Percentiles rank a stretch among this genome's conserved stretches.
Conservation (phyloP, 192 early-diverging fungal species). For the Fimicolochytrium jonesii region DNA sequence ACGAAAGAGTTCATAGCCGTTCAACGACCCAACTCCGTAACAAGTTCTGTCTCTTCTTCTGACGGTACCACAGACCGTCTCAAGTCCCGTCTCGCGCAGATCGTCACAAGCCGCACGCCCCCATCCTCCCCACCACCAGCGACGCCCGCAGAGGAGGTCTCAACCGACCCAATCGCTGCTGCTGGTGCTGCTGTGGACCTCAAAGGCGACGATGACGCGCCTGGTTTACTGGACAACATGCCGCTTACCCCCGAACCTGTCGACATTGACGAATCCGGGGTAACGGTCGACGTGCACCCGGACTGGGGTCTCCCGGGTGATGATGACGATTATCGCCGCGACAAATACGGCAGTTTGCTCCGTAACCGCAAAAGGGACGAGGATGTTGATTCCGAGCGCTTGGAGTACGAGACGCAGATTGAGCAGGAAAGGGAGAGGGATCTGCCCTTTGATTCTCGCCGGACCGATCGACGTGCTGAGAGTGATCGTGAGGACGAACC, state of each 20-base stretch:
- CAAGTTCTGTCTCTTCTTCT: not conserved
- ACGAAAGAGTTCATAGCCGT: too few species aligned
- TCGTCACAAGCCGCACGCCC: not conserved
- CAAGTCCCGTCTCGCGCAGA: not conserved
- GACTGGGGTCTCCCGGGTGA: conserved; percentile 5
- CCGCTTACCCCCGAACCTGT: too few species aligned
- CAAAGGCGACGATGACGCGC: too few species aligned
- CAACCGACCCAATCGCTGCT: not conserved
- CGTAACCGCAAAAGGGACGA: not conserved
- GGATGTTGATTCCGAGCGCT: too few species aligned
- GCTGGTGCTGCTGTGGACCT: not conserved
- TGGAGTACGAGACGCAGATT: too few species aligned
- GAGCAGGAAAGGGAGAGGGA: not conserved
- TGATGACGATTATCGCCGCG: conserved; percentile 8
- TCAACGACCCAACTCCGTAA: not conserved
- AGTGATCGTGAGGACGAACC: too few species aligned
- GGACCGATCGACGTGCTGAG: too few species aligned
- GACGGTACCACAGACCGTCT: not conserved
- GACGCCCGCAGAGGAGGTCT: not conserved
- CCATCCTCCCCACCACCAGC: not conserved
- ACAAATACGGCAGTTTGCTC: not conserved
- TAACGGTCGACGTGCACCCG: conserved; percentile 10
- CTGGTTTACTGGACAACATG: too few species aligned
- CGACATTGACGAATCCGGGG: conserved; percentile 4
- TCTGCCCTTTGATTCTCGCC: too few species aligned